Evolutionary conservation across 257 asterid species (phyloP).

Genomic region (Buddleja alternifolia): DNA sequence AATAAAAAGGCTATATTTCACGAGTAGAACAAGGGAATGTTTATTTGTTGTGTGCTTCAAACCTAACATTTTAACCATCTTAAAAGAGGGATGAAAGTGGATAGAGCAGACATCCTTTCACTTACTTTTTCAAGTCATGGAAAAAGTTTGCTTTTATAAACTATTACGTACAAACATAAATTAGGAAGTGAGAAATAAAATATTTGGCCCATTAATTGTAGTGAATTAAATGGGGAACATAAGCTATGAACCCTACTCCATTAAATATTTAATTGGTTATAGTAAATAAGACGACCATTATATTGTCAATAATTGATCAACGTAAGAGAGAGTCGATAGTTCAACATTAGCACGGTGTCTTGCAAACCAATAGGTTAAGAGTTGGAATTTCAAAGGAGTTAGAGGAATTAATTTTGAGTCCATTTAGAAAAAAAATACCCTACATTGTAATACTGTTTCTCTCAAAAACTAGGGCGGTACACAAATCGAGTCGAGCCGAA

Average conservation of each 20-base stretch:
- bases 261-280: conserved; percentile 18
- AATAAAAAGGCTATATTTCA: conserved; percentile 12
- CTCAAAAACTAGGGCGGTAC: too few species aligned
- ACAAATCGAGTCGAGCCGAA: too few species aligned
- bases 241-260: conserved; percentile 35
- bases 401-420: too few species aligned
- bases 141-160: neutral
- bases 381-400: too few species aligned
- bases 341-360: too few species aligned
- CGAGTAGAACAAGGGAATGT: conserved; percentile 29
- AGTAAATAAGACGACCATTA: conserved; percentile 30
- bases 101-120: conserved; percentile 60
- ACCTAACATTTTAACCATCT: conserved; percentile 40
- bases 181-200: neutral
- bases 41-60: conserved; percentile 36
- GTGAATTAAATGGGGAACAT: conserved; percentile 58
- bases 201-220: conserved; percentile 41
- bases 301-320: conserved; percentile 22
- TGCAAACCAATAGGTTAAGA: too few species aligned
- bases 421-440: too few species aligned
- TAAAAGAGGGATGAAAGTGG: conserved; percentile 33
- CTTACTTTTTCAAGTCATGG: conserved; percentile 37
- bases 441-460: too few species aligned
- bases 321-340: too few species aligned
- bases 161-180: neutral